Evolutionary conservation across 2,329 filamentous ascomycete genomes (phyloP).

Genomic region (Coniochaeta ligniaria): DNA sequence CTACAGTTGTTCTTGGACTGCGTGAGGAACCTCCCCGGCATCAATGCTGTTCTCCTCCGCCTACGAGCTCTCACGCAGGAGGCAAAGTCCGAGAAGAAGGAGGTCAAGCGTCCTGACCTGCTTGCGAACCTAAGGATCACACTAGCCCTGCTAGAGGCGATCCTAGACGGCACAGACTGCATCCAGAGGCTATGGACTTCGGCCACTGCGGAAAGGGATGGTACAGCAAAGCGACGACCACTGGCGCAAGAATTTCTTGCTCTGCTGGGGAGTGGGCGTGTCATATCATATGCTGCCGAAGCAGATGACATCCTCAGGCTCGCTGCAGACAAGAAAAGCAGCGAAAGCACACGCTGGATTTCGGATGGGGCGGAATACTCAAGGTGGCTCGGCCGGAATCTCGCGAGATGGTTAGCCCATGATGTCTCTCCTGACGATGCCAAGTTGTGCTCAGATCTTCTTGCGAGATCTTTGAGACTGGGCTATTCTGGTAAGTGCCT

Average conservation of each 20-base stretch:
- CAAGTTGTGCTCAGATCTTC: slow-evolving; percentile 37
- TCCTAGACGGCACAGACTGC: slow-evolving; percentile 31
- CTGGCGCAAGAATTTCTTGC: slow-evolving; percentile 36
- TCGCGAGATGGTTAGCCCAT: slow-evolving; percentile 37
- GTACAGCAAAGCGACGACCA: slow-evolving; percentile 19
- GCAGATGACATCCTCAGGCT: slow-evolving; percentile 42
- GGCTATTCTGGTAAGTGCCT: slow-evolving; percentile 61
- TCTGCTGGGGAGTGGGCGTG: slow-evolving; percentile 39
- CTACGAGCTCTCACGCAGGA: slow-evolving; percentile 55
- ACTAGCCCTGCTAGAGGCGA: slow-evolving; percentile 33
- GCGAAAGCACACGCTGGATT: slow-evolving; percentile 44
- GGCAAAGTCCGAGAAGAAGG: slow-evolving; percentile 29
- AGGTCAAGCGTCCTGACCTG: slow-evolving; percentile 31
- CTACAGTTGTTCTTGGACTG: slow-evolving; percentile 50
- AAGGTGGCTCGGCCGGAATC: slow-evolving; percentile 63
- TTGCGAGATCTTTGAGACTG: slow-evolving; percentile 57
- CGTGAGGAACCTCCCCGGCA: slow-evolving; percentile 65
- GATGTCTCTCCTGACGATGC: slow-evolving; percentile 25
- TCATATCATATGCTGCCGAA: slow-evolving; percentile 45
- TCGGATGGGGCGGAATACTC: slow-evolving; percentile 58
- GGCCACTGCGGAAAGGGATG: slow-evolving; percentile 11
- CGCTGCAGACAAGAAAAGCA: slow-evolving; percentile 18
- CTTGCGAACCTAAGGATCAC: slow-evolving; percentile 34
- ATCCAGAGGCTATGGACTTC: slow-evolving; percentile 30
- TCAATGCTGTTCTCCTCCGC: slow-evolving; percentile 70